Evolutionary conservation across 257 asterid genomes (phyloP), one percentile per base, ranked within the genome.

Genomic region (Perilla frutescens): DNA sequence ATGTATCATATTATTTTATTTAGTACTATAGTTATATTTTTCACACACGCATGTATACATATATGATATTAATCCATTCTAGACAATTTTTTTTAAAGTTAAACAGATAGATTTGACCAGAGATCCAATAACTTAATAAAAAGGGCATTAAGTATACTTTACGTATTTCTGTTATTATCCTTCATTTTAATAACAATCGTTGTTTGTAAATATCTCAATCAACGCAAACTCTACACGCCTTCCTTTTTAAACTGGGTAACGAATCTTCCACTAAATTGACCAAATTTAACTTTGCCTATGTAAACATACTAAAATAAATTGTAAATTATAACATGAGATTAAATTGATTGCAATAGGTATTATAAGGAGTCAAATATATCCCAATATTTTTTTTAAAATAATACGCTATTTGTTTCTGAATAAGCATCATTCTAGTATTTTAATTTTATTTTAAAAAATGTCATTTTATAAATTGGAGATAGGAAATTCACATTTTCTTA

Each of bases 161-260:
- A 78, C 61, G 78, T 61, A 53, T 53, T 37, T 36, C 66, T 44
- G 49, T 78, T 60, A 78, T 63, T 32, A 12, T 51, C 51, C 54
- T 53, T 14, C 12, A 54, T 70, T 45, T 11, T 61, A 15, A 8
- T 44, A 34, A 12, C 59, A 47, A 5, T 43, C 7, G 55, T 43
- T 48, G 12, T 43, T 76, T 41, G 10, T 40, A 57, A 7, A 32
- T 7, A 71, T 66, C 60, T 26, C 62, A 47, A 62, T 40, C 57
- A 67, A 75, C 62, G 39, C 47, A 37, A 48, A 37, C 31, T 54
- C 10, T 57, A 73, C 36, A 1, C 9, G 11, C 1, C 6, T 14
- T 13, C 14, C 7, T 13, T 20, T 68, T 20, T 4, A 12, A 60
- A 7, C 8, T 4, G 26, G 13, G 55, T 4, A 36, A 58, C 29